These are phyloP conservation scores for Eutrema heterophyllum DNA, from an alignment of 345 rosid genomes.

Conservation along the genomic window DNA sequence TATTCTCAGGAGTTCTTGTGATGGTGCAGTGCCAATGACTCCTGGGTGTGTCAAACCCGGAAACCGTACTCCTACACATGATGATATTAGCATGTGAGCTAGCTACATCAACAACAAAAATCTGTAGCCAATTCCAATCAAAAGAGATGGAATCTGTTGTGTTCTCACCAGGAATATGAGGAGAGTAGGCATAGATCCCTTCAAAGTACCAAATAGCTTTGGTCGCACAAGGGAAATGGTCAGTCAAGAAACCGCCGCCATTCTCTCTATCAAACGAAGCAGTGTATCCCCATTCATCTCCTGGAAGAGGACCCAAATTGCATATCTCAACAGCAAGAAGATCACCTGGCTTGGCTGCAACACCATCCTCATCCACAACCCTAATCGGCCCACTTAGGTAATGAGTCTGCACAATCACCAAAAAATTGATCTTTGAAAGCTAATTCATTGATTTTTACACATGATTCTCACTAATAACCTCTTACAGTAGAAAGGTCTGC, in stretches of 20 bases:
- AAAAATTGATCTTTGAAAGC: not conserved
- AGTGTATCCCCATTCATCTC: slow-evolving; percentile 90
- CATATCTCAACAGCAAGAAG: slow-evolving; percentile 82
- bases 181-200: slow-evolving; percentile 88
- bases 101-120: not conserved
- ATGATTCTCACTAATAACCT: not conserved
- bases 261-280: slow-evolving; percentile 79
- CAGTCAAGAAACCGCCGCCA: slow-evolving; percentile 87
- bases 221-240: slow-evolving; percentile 82
- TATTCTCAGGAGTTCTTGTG: slow-evolving; percentile 62
- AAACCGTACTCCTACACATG: slow-evolving; percentile 64
- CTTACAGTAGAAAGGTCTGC: slow-evolving; percentile 53
- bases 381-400: slow-evolving; percentile 73
- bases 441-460: not conserved
- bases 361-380: slow-evolving; percentile 58
- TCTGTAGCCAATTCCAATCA: too few species aligned
- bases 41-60: slow-evolving; percentile 91
- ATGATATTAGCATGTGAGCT: slow-evolving; percentile 2
- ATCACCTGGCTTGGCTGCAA: slow-evolving; percentile 73
- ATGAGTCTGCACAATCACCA: slow-evolving; percentile 50
- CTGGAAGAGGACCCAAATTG: slow-evolving; percentile 81
- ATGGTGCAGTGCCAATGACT: slow-evolving; percentile 85
- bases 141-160: not conserved
- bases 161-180: slow-evolving; percentile 70
- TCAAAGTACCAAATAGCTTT: slow-evolving; percentile 96